Percentiles rank a stretch among this genome's conserved stretches.
Conservation (phyloP, 768 basidiomycete species). For the Xanthoconium stramineum region DNA sequence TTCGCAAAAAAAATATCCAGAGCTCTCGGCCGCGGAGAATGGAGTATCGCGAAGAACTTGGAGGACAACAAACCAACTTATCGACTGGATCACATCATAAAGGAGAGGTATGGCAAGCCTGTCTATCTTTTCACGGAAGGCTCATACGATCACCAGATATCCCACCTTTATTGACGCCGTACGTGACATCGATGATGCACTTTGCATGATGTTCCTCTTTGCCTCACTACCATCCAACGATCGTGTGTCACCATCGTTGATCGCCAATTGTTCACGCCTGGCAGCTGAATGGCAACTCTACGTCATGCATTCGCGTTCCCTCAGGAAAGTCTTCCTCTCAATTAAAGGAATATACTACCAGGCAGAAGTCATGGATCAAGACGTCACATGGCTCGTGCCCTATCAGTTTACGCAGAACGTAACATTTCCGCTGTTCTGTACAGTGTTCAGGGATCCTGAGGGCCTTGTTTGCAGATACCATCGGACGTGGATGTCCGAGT, state of each 20-base stretch:
- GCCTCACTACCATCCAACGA: constrained; percentile 86
- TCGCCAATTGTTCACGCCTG: constrained; percentile 87
- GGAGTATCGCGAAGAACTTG: constrained; percentile 89
- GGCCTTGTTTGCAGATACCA: constrained; percentile 61
- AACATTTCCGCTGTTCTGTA: constrained; percentile 23
- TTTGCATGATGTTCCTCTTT: constrained; percentile 94
- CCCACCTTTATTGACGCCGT: constrained; percentile 95
- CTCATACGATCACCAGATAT: constrained; percentile 55
- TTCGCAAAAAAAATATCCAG: constrained; percentile 96
- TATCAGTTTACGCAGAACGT: constrained; percentile 97
- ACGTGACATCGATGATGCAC: constrained; percentile 94
- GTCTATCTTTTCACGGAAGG: not conserved
- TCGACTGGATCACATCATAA: constrained; percentile 91
- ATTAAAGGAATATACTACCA: constrained; percentile 99
- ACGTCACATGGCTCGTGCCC: constrained; percentile 93
- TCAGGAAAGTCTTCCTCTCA: constrained; percentile 90
- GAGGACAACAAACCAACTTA: constrained; percentile 94
- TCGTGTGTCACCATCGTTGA: constrained; percentile 75
- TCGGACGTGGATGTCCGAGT: constrained; percentile 96
- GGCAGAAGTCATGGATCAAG: constrained; percentile 90
- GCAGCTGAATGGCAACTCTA: constrained; percentile 97
- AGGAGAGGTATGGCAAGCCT: constrained; percentile 70
- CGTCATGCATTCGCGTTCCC: constrained; percentile 79
- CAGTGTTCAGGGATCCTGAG: constrained; percentile 4
- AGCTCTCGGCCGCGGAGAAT: constrained; percentile 92